Evolutionary conservation across 352 stramenopile genomes (phyloP), one percentile per base, ranked within the genome.

Genomic region (Phytopythium vexans): DNA sequence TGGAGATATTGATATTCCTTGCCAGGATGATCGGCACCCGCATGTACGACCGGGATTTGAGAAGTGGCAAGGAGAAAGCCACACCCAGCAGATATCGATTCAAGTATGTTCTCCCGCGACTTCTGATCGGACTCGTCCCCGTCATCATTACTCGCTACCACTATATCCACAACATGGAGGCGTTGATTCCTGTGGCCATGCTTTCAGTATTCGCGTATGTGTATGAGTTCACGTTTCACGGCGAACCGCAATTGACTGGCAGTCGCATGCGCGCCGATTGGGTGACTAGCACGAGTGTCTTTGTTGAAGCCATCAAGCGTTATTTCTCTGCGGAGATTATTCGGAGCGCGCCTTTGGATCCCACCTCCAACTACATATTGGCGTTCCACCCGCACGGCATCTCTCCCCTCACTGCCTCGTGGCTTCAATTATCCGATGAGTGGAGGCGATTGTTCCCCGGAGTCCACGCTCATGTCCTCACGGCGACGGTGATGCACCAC

Each of bases 301-400:
- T 91, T 15, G 72, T 94, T 15, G 77, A 89, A 31, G 73, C 64
- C 0, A 57, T 89, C 34, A 69, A 74, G 42, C 53, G 47, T 31
- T 94, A 94, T 48, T 94, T 94, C 53, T 68, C 66, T 10, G 74
- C 70, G 41, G 68, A 63, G 2, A 72, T 94, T 48, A 70, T 94
- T 47, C 68, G 69, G 3, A 77, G 74, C 15, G 77, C 62, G 41
- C 66, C 67, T 0, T 55, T 94, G 3, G 73, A 91, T 32, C 68
- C 82, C 0, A 40, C 71, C 14, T 62, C 80, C 49, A 66, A 86
- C 40, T 94, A 92, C 52, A 68, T 94, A 15, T 60, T 92, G 51
- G 71, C 72, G 32, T 91, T 92, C 52, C 84, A 94, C 41, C 84
- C 84, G 4, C 84, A 94, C 50, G 84, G 84, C 31, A 88, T 92